Conservation (phyloP, 176 grass and related monocot genomes). For the Guadua angustifolia region DNA sequence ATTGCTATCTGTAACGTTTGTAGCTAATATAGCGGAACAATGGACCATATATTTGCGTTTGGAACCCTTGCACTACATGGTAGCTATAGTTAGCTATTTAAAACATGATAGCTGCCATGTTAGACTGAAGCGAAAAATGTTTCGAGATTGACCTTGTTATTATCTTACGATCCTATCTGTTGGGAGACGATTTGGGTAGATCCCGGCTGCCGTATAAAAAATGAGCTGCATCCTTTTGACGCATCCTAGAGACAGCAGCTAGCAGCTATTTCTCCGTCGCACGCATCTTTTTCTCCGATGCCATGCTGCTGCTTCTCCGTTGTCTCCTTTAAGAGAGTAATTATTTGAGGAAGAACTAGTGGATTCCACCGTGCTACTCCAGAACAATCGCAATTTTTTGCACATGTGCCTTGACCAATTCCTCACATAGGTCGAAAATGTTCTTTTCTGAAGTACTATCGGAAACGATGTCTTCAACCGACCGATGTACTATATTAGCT, state of each 20-base stretch:
- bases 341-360: background rate
- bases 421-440: background rate
- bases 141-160: background rate
- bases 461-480: background rate
- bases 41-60: no score
- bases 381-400: background rate
- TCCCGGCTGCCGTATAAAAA: background rate
- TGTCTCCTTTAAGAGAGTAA: background rate
- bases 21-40: no score
- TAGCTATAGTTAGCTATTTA: no score
- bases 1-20: no score
- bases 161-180: background rate
- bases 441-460: background rate
- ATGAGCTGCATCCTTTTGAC: background rate
- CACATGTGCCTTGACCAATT: slow-evolving; percentile 6
- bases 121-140: background rate
- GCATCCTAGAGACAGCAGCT: slow-evolving; percentile 11
- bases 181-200: background rate
- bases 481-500: background rate
- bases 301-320: background rate
- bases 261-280: background rate
- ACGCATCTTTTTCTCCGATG: background rate
- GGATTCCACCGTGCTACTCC: background rate
- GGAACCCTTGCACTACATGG: no score
- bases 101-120: background rate